These are phyloP conservation scores for Trapa bicornis DNA, from an alignment of 345 rosid species.

Conservation along the genomic window DNA sequence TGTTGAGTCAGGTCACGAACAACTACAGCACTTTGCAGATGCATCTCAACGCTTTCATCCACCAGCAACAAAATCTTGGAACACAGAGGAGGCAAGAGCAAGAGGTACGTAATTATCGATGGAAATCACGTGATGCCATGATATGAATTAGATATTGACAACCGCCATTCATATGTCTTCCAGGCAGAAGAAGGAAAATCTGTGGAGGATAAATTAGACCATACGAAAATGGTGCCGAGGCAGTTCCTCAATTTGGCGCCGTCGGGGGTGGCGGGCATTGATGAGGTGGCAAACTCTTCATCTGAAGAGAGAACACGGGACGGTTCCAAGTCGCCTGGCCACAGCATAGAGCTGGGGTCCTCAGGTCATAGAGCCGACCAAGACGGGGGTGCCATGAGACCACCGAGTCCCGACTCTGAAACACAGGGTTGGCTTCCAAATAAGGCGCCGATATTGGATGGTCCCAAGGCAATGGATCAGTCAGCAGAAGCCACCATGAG, in stretches of 20 bases:
- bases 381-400: constrained; percentile 40
- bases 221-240: constrained; percentile 30
- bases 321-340: constrained; percentile 32
- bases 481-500: constrained; percentile 78
- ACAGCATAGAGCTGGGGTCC: constrained; percentile 19
- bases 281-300: constrained; percentile 41
- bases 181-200: constrained; percentile 31
- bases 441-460: constrained; percentile 37
- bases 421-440: constrained; percentile 49
- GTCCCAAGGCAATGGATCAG: constrained; percentile 36
- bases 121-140: neutral
- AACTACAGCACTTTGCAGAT: constrained; percentile 54
- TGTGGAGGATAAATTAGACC: constrained; percentile 19
- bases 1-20: constrained; percentile 59
- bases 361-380: constrained; percentile 16
- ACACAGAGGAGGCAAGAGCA: constrained; percentile 17
- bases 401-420: constrained; percentile 59
- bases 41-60: constrained; percentile 56
- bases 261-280: constrained; percentile 18
- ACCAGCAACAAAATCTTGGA: constrained; percentile 22
- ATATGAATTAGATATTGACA: neutral
- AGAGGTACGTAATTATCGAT: constrained; percentile 17
- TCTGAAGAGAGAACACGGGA: constrained; percentile 68
- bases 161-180: neutral
- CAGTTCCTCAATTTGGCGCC: constrained; percentile 60